A percentile compares a stretch with the other conserved stretches of the same genome.
These are phyloP conservation scores for Cruciata laevipes DNA, from an alignment of 257 asterid genomes.

Conservation along the genomic window DNA sequence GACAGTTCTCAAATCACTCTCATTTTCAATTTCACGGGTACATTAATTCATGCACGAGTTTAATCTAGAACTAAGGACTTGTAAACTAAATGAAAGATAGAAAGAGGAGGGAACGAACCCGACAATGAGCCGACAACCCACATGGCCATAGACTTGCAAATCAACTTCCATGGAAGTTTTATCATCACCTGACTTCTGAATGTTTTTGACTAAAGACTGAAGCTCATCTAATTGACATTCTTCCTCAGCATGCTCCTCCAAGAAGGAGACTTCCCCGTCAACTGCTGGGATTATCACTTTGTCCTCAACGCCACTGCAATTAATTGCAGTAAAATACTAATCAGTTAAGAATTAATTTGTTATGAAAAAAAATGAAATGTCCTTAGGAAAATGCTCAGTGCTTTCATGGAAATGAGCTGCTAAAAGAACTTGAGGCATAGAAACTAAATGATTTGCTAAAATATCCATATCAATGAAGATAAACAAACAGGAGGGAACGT, in stretches of 20 bases:
- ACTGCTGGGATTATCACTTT: constrained; percentile 38
- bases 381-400: not conserved
- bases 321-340: not conserved
- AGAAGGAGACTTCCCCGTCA: constrained; percentile 37
- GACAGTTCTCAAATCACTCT: no score
- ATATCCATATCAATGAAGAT: not conserved
- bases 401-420: not conserved
- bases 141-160: no score
- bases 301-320: constrained; percentile 40
- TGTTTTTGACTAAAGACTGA: constrained; percentile 18
- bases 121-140: no score
- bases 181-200: no score
- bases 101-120: no score
- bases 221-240: constrained; percentile 37
- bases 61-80: no score
- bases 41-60: not conserved
- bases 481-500: not conserved
- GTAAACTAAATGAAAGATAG: no score
- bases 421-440: not conserved
- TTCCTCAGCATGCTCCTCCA: constrained; percentile 42
- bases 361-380: not conserved
- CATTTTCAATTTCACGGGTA: no score
- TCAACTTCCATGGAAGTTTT: no score
- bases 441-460: not conserved
- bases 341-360: not conserved